phyloP scores from a whole-genome alignment of 1,284 basidiomycete species.

The Fomitopsis pinicola region DNA sequence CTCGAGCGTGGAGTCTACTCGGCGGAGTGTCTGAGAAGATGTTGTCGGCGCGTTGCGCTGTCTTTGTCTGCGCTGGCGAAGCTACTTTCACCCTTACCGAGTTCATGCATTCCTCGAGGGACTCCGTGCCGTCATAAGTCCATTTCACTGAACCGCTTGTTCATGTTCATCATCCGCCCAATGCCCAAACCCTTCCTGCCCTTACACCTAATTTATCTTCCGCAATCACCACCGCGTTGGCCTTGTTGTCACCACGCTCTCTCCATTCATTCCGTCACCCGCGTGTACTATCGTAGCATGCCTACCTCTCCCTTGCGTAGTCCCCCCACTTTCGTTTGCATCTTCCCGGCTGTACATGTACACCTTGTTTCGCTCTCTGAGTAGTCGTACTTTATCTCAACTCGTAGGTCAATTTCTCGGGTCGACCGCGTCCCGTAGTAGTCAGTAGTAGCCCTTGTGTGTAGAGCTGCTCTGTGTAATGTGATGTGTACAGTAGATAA shows the following conservation, averaged over 20 bases:
- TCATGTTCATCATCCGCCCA: not conserved
- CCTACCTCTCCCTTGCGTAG: not conserved
- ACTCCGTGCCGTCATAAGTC: not conserved
- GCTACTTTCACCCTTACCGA: not conserved
- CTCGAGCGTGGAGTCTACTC: slow-evolving; percentile 13
- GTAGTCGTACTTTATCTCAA: too few relatives aligned
- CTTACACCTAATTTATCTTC: not conserved
- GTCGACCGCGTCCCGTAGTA: too few relatives aligned
- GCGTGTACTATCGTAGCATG: not conserved
- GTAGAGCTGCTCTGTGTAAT: too few relatives aligned
- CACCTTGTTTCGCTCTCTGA: too few relatives aligned
- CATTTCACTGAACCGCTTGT: not conserved
- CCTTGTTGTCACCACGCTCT: not conserved
- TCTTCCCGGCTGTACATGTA: not conserved
- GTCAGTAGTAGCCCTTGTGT: too few relatives aligned
- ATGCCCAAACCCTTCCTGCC: not conserved
- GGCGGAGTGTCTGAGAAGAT: not conserved
- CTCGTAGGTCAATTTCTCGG: too few relatives aligned
- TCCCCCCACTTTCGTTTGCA: not conserved
- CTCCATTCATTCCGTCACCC: not conserved
- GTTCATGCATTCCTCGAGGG: not conserved
- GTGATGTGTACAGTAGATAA: too few relatives aligned
- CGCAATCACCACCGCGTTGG: not conserved
- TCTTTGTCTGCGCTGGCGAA: not conserved
- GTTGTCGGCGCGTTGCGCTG: not conserved